phyloP scores from a whole-genome alignment of 129 eudicot species.

The Tanacetum coccineum region DNA sequence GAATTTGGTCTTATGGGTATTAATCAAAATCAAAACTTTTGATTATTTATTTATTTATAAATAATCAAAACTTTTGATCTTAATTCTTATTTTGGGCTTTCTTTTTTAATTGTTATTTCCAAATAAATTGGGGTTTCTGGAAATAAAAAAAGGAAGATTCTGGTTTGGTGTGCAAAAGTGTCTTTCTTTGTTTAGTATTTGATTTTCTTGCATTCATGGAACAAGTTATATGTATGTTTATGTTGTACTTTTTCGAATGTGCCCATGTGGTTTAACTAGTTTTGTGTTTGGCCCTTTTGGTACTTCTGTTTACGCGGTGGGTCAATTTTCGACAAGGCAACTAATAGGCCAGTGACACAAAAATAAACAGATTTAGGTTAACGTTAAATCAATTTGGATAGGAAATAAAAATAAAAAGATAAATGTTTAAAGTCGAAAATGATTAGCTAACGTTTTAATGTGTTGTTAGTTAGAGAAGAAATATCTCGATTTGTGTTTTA shows the following conservation, averaged over 20 bases:
- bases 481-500: too few relatives aligned
- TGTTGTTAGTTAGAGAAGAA: too few relatives aligned
- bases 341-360: too few relatives aligned
- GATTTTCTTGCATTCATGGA: not conserved
- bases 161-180: not conserved
- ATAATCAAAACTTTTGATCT: constrained; percentile 12
- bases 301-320: too few relatives aligned
- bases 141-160: not conserved
- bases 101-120: not conserved
- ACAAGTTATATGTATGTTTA: too few relatives aligned
- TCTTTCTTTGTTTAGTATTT: not conserved
- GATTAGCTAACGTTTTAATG: too few relatives aligned
- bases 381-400: too few relatives aligned
- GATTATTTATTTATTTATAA: not conserved
- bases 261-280: not conserved
- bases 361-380: too few relatives aligned
- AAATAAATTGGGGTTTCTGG: constrained; percentile 9
- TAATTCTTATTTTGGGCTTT: constrained; percentile 9
- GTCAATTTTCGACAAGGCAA: too few relatives aligned
- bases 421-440: too few relatives aligned
- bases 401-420: too few relatives aligned
- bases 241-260: not conserved
- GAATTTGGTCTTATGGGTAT: not conserved
- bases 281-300: too few relatives aligned
- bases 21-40: not conserved